Conservation (phyloP, 2,329 filamentous ascomycete species). For the Dactylellina leptospora region DNA sequence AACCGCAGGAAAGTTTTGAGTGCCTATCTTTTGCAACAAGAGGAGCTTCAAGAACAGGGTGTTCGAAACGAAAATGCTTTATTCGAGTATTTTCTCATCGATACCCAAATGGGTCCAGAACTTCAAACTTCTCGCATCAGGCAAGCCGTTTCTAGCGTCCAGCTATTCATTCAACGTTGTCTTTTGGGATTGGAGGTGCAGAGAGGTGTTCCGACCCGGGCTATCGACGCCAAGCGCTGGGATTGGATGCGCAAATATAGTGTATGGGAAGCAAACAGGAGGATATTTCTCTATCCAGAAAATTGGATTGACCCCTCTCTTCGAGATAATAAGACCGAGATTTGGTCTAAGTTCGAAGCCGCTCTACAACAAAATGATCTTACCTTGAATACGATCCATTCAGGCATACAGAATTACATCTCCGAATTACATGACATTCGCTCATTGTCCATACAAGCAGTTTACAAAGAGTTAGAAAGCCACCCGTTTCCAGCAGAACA, state of each 20-base stretch:
- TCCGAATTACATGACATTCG: background rate
- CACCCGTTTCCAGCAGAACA: conserved; percentile 9
- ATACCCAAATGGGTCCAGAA: conserved; percentile 58
- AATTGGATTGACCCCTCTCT: conserved; percentile 59
- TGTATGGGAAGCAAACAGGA: conserved; percentile 58
- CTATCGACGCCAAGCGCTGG: conserved; percentile 54
- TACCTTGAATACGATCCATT: conserved; percentile 25
- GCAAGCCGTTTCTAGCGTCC: conserved; percentile 58
- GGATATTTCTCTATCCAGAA: conserved; percentile 59
- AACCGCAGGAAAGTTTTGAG: conserved; percentile 2
- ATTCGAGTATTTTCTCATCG: conserved; percentile 59
- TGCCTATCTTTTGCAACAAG: background rate
- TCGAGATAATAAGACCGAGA: conserved; percentile 59
- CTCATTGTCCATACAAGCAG: conserved; percentile 26
- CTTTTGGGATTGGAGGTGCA: conserved; percentile 56
- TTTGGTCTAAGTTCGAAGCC: conserved; percentile 56
- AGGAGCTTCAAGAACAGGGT: background rate
- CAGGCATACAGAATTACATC: background rate
- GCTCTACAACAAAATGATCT: conserved; percentile 57
- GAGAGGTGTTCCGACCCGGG: background rate
- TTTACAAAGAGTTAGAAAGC: conserved; percentile 3
- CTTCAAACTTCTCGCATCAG: conserved; percentile 58
- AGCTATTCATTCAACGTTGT: conserved; percentile 59
- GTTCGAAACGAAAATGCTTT: conserved; percentile 47
- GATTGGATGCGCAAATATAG: conserved; percentile 57